Evolutionary conservation across 768 basidiomycete species (phyloP).

Genomic region (Brasilioporus rufonigricans): DNA sequence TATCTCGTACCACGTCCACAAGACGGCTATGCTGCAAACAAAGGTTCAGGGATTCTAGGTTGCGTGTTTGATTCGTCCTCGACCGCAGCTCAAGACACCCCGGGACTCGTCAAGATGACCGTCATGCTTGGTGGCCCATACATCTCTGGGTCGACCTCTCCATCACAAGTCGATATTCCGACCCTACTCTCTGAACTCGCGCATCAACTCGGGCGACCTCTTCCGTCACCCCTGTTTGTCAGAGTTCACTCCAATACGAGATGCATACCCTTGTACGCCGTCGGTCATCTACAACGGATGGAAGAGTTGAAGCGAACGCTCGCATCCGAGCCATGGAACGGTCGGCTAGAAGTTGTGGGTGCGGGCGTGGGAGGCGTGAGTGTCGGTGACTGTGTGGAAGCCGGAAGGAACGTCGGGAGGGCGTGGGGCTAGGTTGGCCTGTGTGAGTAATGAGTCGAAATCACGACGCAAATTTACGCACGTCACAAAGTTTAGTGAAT

Average conservation of each 20-base stretch:
- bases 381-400: conserved; percentile 80
- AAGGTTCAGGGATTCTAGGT: conserved; percentile 62
- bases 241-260: conserved; percentile 51
- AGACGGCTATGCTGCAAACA: conserved; percentile 44
- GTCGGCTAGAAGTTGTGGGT: conserved; percentile 65
- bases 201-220: conserved; percentile 41
- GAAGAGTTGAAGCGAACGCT: conserved; percentile 50
- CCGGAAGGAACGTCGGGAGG: conserved; percentile 57
- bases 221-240: conserved; percentile 58
- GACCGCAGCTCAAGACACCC: conserved; percentile 55
- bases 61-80: conserved; percentile 88
- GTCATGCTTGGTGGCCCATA: conserved; percentile 91
- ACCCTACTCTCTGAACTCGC: conserved; percentile 34
- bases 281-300: conserved; percentile 75
- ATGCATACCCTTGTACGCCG: conserved; percentile 77
- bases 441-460: conserved; percentile 13
- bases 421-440: conserved; percentile 34
- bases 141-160: conserved; percentile 7
- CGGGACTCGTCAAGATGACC: conserved; percentile 70
- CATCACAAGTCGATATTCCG: conserved; percentile 26
- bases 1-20: conserved; percentile 86
- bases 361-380: conserved; percentile 87
- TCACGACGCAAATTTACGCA: conserved; percentile 13
- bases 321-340: conserved; percentile 40
- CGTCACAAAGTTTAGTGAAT: conserved; percentile 8